Evolutionary conservation across 495 filamentous ascomycete genomes (phyloP), one percentile per base, ranked within the genome.

Genomic region (Thermochaetoides thermophila): DNA sequence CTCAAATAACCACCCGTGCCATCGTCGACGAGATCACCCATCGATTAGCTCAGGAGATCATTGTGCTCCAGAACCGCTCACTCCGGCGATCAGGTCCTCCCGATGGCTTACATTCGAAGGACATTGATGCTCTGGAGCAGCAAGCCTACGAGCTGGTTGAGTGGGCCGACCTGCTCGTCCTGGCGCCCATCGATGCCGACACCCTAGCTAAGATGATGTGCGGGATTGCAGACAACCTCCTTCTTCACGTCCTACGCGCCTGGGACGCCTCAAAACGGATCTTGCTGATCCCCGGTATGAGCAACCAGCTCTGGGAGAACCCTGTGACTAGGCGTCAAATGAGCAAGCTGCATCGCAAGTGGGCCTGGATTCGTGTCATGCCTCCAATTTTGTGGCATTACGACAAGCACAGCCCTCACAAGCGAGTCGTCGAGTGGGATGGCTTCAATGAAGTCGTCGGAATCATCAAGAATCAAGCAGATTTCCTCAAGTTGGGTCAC

Each of bases 261-360:
- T 92, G 84, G 84, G 75, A 85, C 37, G 78, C 81, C 4, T 72
- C 73, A 2, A 89, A 89, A 57, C 76, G 82, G 42, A 81, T 87
- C 13, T 53, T 87, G 29, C 56, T 92, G 13, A 71, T 89, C 10
- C 84, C 83, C 0, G 80, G 76, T 27, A 87, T 92, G 82, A 81
- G 77, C 5, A 67, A 67, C 5, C 62, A 75, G 35, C 78, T 81
- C 72, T 92, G 84, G 84, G 73, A 84, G 49, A 79, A 86, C 45
- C 82, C 82, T 10, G 73, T 87, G 57, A 87, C 76, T 14, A 76
- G 74, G 53, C 74, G 80, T 44, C 84, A 92, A 49, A 67, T 89
- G 25, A 73, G 71, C 47, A 86, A 87, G 48, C 73, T 89, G 26
- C 63, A 72, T 27, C 65, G 72, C 32, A 84, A 78, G 43, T 89